Evolutionary conservation across 331 rosid species (phyloP).

Genomic region (Erythrophleum ivorense): DNA sequence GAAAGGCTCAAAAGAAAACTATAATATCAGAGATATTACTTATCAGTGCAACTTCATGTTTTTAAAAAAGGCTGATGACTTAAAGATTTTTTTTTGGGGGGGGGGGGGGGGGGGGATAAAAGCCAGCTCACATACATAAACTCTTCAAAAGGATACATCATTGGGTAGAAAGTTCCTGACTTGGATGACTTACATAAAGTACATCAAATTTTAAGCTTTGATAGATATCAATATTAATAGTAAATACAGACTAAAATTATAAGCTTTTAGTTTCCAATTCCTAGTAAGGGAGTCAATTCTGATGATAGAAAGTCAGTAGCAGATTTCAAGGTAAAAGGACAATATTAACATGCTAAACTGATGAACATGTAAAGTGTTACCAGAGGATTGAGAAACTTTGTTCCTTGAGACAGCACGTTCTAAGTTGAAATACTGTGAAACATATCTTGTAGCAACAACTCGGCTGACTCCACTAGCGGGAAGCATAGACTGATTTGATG

Average conservation of each 20-base stretch:
- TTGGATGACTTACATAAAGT: neutral
- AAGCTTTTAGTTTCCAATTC: conserved; percentile 9
- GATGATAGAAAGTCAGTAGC: conserved; percentile 31
- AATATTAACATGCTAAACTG: neutral
- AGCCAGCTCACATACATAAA: neutral
- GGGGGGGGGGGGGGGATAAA: neutral
- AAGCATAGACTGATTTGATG: conserved; percentile 57
- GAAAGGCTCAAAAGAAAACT: neutral
- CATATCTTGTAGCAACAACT: conserved; percentile 71
- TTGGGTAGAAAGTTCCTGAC: neutral
- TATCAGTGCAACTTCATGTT: neutral
- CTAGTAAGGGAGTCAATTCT: conserved; percentile 27
- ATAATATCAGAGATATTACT: neutral
- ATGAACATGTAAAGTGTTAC: conserved; percentile 51
- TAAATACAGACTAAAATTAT: neutral
- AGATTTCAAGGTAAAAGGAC: conserved; percentile 29
- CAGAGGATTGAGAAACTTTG: conserved; percentile 61
- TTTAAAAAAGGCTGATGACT: neutral
- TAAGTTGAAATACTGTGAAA: conserved; percentile 70
- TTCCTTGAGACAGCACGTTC: conserved; percentile 59
- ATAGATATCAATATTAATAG: neutral
- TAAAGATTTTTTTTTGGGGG: neutral
- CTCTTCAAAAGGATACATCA: neutral
- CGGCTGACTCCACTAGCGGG: conserved; percentile 56
- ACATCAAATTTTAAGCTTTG: neutral